Percentiles rank a stretch among this genome's conserved stretches.
Evolutionary conservation across 352 stramenopile genomes (phyloP).

Genomic region (Globisporangium iwayamae): DNA sequence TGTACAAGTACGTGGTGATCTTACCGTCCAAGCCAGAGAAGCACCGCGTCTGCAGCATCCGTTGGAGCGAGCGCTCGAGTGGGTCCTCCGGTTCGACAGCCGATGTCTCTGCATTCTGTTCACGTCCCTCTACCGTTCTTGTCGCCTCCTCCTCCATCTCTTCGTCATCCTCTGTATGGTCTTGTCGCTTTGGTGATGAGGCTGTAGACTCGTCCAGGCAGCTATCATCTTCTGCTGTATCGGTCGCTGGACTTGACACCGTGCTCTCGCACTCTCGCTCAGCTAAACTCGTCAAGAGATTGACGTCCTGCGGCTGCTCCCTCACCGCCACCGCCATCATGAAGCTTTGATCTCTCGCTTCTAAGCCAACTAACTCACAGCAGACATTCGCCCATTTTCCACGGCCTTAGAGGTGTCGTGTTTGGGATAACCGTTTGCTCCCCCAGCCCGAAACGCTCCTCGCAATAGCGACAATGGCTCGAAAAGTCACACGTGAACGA

Average conservation of each 20-base stretch:
- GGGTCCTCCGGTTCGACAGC: not conserved
- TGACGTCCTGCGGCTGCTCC: constrained; percentile 9
- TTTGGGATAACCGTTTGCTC: constrained; percentile 3
- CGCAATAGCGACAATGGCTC: not conserved
- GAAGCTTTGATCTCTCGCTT: not conserved
- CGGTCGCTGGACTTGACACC: not conserved
- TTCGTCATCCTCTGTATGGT: not conserved
- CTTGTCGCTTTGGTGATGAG: not conserved
- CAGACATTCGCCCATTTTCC: not conserved
- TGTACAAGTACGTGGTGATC: constrained; percentile 38
- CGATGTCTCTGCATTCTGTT: not conserved
- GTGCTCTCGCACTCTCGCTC: not conserved
- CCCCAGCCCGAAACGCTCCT: not conserved
- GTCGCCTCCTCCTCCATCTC: not conserved
- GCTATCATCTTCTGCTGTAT: not conserved
- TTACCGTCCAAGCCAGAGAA: constrained; percentile 40
- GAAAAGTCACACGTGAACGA: constrained; percentile 10
- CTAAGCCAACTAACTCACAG: not conserved
- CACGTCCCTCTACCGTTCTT: not conserved
- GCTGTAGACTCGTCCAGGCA: not conserved
- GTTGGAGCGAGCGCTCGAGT: constrained; percentile 33
- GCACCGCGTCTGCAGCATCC: constrained; percentile 22
- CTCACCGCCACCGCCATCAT: constrained; percentile 8
- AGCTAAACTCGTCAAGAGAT: constrained; percentile 7
- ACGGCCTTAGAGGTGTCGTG: not conserved